Evolutionary conservation across 345 rosid genomes (phyloP).

Genomic region (Populus nigra): DNA sequence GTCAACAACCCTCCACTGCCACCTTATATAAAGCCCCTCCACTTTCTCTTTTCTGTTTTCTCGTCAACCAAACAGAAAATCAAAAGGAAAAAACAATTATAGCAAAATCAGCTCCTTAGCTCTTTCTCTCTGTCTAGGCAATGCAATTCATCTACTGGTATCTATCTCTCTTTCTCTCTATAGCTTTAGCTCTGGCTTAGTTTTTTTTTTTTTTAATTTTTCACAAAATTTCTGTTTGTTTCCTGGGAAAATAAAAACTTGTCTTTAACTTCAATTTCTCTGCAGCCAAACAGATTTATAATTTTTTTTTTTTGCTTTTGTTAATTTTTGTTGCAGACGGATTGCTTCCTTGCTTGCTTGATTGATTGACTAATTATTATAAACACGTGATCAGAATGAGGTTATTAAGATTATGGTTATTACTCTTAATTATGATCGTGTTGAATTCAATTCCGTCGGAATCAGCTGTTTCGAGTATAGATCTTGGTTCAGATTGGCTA

Average conservation of each 20-base stretch:
- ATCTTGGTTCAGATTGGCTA: conserved; percentile 95
- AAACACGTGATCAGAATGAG: not conserved
- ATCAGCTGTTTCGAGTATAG: conserved; percentile 86
- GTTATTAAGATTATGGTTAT: conserved; percentile 17
- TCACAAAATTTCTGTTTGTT: not conserved
- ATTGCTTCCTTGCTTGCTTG: not conserved
- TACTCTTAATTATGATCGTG: not conserved
- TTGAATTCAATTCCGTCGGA: conserved; percentile 31
- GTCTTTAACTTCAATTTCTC: not conserved
- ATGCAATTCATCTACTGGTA: not conserved
- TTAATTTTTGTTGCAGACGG: not conserved
- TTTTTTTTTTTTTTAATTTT: too few relatives aligned
- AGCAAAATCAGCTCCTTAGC: not conserved
- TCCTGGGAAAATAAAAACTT: not conserved
- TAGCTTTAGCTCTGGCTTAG: too few relatives aligned
- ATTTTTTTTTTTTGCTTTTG: not conserved
- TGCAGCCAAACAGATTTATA: not conserved
- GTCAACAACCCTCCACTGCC: not conserved
- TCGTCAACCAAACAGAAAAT: not conserved
- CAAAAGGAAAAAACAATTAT: not conserved
- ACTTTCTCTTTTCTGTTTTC: not conserved
- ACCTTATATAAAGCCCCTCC: not conserved
- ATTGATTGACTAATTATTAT: not conserved
- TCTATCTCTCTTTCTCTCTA: not conserved
- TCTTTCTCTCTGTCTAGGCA: not conserved